These are phyloP conservation scores for Amanita muscaria DNA, from an alignment of 768 basidiomycete genomes.

Conservation along the genomic window DNA sequence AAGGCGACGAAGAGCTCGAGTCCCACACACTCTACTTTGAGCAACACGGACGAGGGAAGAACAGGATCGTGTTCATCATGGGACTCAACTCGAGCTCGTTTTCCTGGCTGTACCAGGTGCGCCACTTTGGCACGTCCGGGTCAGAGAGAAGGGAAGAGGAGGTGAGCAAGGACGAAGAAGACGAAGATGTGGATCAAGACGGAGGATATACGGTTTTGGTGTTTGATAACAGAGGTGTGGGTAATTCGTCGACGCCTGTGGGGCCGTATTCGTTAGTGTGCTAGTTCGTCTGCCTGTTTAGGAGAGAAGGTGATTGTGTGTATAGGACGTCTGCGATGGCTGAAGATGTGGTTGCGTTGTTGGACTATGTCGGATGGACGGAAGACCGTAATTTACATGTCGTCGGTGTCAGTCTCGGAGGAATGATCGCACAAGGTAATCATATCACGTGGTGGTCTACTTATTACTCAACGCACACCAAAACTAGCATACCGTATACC, in stretches of 20 bases:
- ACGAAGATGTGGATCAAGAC: constrained; percentile 14
- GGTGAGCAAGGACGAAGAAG: background rate
- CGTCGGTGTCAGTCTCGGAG: constrained; percentile 70
- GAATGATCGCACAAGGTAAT: constrained; percentile 76
- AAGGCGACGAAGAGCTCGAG: constrained; percentile 39
- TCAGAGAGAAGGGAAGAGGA: constrained; percentile 7
- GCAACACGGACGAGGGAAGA: constrained; percentile 57
- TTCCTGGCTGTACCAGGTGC: constrained; percentile 56
- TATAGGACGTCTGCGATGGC: constrained; percentile 71
- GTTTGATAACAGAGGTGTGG: constrained; percentile 82
- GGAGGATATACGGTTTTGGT: constrained; percentile 52
- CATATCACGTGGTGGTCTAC: background rate
- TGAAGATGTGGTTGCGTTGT: constrained; percentile 54
- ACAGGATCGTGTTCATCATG: constrained; percentile 71
- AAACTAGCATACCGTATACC: constrained; percentile 65
- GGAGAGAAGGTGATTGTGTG: background rate
- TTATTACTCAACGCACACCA: constrained; percentile 18
- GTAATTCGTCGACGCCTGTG: constrained; percentile 58
- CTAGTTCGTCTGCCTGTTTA: too few relatives aligned
- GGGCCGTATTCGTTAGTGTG: constrained; percentile 68
- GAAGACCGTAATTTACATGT: constrained; percentile 51
- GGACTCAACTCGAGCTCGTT: constrained; percentile 62
- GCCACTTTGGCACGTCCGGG: constrained; percentile 43
- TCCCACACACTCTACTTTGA: constrained; percentile 76
- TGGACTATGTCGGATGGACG: constrained; percentile 70